A percentile compares a stretch with the other conserved stretches of the same genome.
phyloP scores from a whole-genome alignment of 306 rosid species.

The Trifolium fragiferum region DNA sequence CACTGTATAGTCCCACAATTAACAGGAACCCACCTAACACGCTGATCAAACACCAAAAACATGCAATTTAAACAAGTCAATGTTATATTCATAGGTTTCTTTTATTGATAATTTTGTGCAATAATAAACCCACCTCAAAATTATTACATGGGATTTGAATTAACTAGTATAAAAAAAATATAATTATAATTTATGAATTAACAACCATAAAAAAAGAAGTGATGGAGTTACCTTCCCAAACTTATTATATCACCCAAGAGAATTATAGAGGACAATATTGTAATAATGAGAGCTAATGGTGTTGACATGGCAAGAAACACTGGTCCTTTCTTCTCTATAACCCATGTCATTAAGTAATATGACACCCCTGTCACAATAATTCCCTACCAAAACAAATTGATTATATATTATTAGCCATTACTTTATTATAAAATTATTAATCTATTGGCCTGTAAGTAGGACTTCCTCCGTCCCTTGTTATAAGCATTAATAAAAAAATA shows the following conservation, averaged over 20 bases:
- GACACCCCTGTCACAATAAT: conserved; percentile 70
- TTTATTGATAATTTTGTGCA: not conserved
- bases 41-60: conserved; percentile 41
- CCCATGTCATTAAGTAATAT: conserved; percentile 73
- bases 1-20: conserved; percentile 69
- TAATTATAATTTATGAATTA: not conserved
- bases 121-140: too few relatives aligned
- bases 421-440: conserved; percentile 4
- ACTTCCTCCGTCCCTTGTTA: too few relatives aligned
- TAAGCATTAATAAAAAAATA: not conserved
- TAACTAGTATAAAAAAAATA: too few relatives aligned
- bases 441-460: not conserved
- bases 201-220: not conserved
- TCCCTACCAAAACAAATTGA: conserved; percentile 51
- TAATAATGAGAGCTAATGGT: conserved; percentile 67
- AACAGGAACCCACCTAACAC: conserved; percentile 62
- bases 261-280: conserved; percentile 55
- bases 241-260: conserved; percentile 60
- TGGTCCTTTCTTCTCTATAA: conserved; percentile 76
- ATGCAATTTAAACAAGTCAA: not conserved
- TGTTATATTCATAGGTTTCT: not conserved
- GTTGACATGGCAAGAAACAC: conserved; percentile 76
- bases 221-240: conserved; percentile 66
- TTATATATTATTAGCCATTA: not conserved
- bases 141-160: too few relatives aligned